Conservation (phyloP, 2,329 filamentous ascomycete genomes). For the Phialophora tarda region DNA sequence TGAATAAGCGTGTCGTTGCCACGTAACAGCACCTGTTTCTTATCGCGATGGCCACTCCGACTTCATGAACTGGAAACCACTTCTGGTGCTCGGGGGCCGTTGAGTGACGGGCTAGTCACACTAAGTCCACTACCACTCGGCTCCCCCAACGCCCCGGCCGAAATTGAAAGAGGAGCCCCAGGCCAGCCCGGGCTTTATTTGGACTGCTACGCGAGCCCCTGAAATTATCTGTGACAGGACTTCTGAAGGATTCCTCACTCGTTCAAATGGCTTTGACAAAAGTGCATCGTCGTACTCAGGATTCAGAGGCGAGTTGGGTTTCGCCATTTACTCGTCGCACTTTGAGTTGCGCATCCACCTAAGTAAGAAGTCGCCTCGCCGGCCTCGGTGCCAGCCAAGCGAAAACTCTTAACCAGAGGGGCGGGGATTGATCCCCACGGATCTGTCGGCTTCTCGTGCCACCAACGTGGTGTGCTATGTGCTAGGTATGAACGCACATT, state of each 20-base stretch:
- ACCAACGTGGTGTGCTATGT: background rate
- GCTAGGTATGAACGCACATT: too few relatives aligned
- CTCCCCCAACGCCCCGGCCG: background rate
- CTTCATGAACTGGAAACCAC: background rate
- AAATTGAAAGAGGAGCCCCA: constrained; percentile 2
- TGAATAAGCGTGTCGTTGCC: too few relatives aligned
- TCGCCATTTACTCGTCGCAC: background rate
- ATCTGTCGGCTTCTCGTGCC: background rate
- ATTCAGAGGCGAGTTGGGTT: background rate
- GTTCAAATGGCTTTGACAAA: background rate
- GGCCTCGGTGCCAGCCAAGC: too few relatives aligned
- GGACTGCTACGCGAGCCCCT: background rate
- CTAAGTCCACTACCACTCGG: background rate
- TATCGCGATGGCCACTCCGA: background rate
- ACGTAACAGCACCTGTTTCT: too few relatives aligned
- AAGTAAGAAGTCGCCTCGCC: background rate
- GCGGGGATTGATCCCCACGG: background rate
- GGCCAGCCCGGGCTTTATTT: background rate
- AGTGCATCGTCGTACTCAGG: background rate
- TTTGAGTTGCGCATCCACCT: background rate
- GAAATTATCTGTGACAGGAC: background rate
- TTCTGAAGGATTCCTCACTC: background rate
- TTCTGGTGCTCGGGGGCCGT: background rate
- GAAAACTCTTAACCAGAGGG: background rate
- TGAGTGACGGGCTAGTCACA: background rate